Conservation (phyloP, 257 asterid species). For the Primulina huaijiensis region DNA sequence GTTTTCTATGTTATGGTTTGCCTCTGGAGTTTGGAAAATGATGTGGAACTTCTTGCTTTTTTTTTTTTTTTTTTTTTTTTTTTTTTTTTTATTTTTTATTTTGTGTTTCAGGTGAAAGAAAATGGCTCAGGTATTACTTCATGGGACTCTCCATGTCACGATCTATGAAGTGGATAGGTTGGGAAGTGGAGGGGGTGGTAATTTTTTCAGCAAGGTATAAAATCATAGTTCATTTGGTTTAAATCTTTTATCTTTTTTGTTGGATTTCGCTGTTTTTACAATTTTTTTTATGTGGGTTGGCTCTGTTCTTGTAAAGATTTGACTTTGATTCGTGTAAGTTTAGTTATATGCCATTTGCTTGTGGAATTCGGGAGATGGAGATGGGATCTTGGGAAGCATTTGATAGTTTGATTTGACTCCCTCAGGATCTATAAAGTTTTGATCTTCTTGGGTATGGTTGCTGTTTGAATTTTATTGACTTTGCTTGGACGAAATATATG, state of each 20-base stretch:
- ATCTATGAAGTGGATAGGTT: slow-evolving; percentile 52
- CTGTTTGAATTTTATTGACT: background rate
- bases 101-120: slow-evolving; percentile 29
- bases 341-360: background rate
- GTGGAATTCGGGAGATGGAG: slow-evolving; percentile 17
- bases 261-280: slow-evolving; percentile 3
- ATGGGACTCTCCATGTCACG: slow-evolving; percentile 55
- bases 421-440: background rate
- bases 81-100: too few species aligned
- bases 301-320: slow-evolving; percentile 7
- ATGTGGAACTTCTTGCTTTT: background rate
- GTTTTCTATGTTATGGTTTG: background rate
- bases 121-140: slow-evolving; percentile 58
- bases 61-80: background rate
- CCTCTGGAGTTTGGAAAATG: slow-evolving; percentile 3
- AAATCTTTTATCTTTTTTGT: background rate
- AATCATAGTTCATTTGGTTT: slow-evolving; percentile 7
- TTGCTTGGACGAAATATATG: too few species aligned
- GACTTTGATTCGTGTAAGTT: slow-evolving; percentile 8
- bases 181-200: slow-evolving; percentile 35
- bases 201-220: slow-evolving; percentile 46
- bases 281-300: background rate
- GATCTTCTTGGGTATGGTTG: slow-evolving; percentile 3
- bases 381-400: slow-evolving; percentile 15
- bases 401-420: background rate